A percentile compares a stretch with the other conserved stretches of the same genome.
phyloP scores from a whole-genome alignment of 495 filamentous ascomycete species.

The Immersiella caudata region DNA sequence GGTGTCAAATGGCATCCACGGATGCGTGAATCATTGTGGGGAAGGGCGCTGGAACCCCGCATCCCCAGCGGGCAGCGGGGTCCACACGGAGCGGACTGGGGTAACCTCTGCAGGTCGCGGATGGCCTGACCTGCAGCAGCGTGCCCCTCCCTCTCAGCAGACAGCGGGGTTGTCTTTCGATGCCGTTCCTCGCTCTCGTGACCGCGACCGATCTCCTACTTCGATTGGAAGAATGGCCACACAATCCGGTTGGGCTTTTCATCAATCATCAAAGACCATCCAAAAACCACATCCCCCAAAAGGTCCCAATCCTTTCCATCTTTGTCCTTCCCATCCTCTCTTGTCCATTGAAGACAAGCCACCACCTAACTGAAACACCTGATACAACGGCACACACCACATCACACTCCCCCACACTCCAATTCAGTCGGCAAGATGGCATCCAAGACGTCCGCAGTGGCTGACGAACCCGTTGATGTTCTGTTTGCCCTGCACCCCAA shows the following conservation, averaged over 20 bases:
- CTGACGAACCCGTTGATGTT: constrained; percentile 55
- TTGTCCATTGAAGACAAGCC: constrained; percentile 17
- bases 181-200: constrained; percentile 13
- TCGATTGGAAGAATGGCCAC: constrained; percentile 7
- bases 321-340: constrained; percentile 13
- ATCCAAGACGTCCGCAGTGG: constrained; percentile 50
- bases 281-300: constrained; percentile 6
- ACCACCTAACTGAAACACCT: constrained; percentile 15
- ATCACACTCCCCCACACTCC: constrained; percentile 22
- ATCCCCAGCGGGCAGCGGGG: constrained; percentile 13
- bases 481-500: constrained; percentile 54
- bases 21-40: not conserved
- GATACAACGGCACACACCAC: constrained; percentile 5
- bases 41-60: constrained; percentile 22
- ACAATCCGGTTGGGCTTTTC: constrained; percentile 15
- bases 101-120: not conserved
- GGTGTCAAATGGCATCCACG: not conserved
- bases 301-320: constrained; percentile 8
- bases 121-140: constrained; percentile 18
- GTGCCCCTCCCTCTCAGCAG: constrained; percentile 24
- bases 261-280: constrained; percentile 15
- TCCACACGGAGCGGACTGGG: constrained; percentile 8
- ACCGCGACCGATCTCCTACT: constrained; percentile 28
- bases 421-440: constrained; percentile 46
- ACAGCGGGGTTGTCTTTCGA: constrained; percentile 17